Percentiles rank a stretch among this genome's conserved stretches.
These are phyloP conservation scores for Xanthoceras sorbifolium DNA, from an alignment of 345 rosid genomes.

Conservation along the genomic window DNA sequence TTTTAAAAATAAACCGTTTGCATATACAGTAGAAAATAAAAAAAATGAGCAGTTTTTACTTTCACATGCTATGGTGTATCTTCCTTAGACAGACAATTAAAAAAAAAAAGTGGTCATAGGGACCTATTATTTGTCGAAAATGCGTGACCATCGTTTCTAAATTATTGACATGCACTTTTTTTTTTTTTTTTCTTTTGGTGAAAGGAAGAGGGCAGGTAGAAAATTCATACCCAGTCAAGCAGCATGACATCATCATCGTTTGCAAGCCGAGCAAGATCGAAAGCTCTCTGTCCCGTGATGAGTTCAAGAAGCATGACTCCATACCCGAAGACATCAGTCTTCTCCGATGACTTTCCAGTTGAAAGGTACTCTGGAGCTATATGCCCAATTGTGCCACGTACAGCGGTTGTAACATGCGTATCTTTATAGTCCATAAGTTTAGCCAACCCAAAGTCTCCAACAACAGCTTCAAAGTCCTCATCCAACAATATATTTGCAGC, in stretches of 20 bases:
- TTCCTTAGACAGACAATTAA: slow-evolving; percentile 4
- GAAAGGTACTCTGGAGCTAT: slow-evolving; percentile 96
- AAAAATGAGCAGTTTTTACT: neutral
- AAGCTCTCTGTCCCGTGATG: slow-evolving; percentile 91
- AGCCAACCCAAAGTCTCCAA: slow-evolving; percentile 95
- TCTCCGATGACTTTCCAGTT: slow-evolving; percentile 89
- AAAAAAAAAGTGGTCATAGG: neutral
- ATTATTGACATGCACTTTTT: neutral
- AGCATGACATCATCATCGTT: slow-evolving; percentile 93
- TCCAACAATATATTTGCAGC: slow-evolving; percentile 94
- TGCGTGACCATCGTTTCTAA: neutral
- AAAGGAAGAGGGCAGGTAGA: neutral
- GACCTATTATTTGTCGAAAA: neutral
- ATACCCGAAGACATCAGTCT: slow-evolving; percentile 98
- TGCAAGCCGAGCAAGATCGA: slow-evolving; percentile 95
- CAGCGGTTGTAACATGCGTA: slow-evolving; percentile 92
- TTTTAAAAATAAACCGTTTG: neutral
- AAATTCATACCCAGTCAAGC: slow-evolving; percentile 80
- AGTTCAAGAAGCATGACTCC: slow-evolving; percentile 98
- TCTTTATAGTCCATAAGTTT: slow-evolving; percentile 91
- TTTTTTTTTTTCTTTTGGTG: too few species aligned
- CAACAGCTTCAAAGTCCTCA: slow-evolving; percentile 92
- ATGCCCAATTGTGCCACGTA: slow-evolving; percentile 97
- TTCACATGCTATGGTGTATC: neutral
- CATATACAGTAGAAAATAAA: neutral